phyloP scores from a whole-genome alignment of 192 early-diverging fungal genomes.

The Fimicolochytrium jonesii region DNA sequence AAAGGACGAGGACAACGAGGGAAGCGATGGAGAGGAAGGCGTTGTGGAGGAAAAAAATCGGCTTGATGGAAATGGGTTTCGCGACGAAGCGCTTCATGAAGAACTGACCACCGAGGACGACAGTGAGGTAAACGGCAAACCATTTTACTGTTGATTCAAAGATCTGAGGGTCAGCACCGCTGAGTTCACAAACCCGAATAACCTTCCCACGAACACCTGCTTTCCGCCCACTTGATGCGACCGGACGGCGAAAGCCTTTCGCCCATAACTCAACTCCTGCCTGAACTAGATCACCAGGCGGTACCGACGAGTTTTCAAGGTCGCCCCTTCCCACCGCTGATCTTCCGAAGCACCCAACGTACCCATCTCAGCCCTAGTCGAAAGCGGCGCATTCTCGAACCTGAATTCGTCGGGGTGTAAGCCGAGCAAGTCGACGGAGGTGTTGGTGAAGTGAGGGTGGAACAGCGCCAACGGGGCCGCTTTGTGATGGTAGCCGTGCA shows the following conservation, averaged over 20 bases:
- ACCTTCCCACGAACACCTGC: too few species aligned
- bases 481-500: too few species aligned
- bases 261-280: too few species aligned
- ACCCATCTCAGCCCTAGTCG: conserved; percentile 10
- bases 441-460: conserved; percentile 17
- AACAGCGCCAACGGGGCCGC: conserved; percentile 5
- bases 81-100: conserved; percentile 12
- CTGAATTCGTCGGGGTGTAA: conserved; percentile 16
- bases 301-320: too few species aligned
- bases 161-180: too few species aligned
- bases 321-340: too few species aligned
- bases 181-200: too few species aligned
- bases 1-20: conserved; percentile 61
- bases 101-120: conserved; percentile 5
- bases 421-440: conserved; percentile 12
- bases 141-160: conserved; percentile 15
- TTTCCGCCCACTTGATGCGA: too few species aligned
- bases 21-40: conserved; percentile 69
- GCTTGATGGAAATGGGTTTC: conserved; percentile 20
- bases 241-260: too few species aligned
- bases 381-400: conserved; percentile 15
- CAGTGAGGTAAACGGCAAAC: conserved; percentile 9
- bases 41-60: conserved; percentile 78
- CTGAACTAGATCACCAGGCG: too few species aligned
- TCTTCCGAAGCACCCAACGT: too few species aligned